These are phyloP conservation scores for Cyclotella baltica DNA, from an alignment of 108 stramenopile species.

Conservation along the genomic window DNA sequence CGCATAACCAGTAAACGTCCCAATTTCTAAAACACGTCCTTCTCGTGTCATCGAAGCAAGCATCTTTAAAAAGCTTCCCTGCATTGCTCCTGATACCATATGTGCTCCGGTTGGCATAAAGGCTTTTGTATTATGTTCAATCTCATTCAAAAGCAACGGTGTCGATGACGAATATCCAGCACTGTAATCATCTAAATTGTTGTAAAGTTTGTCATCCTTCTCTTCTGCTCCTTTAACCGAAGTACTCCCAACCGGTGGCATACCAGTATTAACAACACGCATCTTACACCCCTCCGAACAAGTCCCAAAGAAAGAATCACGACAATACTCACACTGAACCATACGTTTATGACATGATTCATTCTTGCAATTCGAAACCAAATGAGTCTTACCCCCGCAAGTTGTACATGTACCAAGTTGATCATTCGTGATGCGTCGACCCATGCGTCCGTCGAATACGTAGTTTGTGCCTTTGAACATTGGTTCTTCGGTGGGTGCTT, in stretches of 20 bases:
- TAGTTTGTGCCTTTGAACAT: constrained; percentile 95
- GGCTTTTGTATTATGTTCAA: constrained; percentile 79
- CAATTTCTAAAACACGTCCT: constrained; percentile 88
- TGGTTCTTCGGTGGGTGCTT: constrained; percentile 71
- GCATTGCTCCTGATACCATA: constrained; percentile 86
- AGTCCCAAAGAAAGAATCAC: constrained; percentile 68
- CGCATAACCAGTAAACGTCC: constrained; percentile 94
- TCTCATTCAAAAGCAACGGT: constrained; percentile 66
- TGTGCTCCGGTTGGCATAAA: constrained; percentile 80
- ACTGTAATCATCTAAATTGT: constrained; percentile 80
- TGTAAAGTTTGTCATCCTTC: constrained; percentile 34
- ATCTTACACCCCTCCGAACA: constrained; percentile 85
- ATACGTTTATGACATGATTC: constrained; percentile 90
- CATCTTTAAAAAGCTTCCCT: constrained; percentile 83
- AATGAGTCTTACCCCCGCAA: constrained; percentile 87
- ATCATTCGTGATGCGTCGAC: constrained; percentile 92
- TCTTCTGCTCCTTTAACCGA: constrained; percentile 9
- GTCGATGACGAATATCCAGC: constrained; percentile 65
- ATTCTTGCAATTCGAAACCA: constrained; percentile 91
- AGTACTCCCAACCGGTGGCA: constrained; percentile 50
- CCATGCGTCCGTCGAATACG: constrained; percentile 97
- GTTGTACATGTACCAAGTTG: constrained; percentile 84
- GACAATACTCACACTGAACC: constrained; percentile 90
- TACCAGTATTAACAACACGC: constrained; percentile 66
- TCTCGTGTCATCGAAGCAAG: constrained; percentile 80